phyloP scores from a whole-genome alignment of 177 flowering plant species.

The Vitis hybrid region DNA sequence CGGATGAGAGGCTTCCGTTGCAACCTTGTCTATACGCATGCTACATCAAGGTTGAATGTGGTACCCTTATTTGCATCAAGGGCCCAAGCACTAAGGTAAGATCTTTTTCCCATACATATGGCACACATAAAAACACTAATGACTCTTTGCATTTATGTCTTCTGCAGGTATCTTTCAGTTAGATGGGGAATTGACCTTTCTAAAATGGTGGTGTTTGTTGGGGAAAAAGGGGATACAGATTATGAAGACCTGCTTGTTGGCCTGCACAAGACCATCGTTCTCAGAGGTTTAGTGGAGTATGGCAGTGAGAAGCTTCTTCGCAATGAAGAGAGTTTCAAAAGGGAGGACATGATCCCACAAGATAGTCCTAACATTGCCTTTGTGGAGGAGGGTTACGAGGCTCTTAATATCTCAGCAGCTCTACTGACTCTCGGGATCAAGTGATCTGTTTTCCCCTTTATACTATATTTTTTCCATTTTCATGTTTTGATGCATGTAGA shows the following conservation, averaged over 20 bases:
- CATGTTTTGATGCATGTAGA: neutral
- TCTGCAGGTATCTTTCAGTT: slow-evolving; percentile 65
- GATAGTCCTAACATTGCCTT: slow-evolving; percentile 40
- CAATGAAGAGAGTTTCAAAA: slow-evolving; percentile 43
- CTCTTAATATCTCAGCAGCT: slow-evolving; percentile 42
- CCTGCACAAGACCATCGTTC: slow-evolving; percentile 60
- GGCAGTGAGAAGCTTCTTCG: slow-evolving; percentile 56
- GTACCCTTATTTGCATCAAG: slow-evolving; percentile 79
- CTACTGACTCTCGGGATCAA: slow-evolving; percentile 28
- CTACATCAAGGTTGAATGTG: slow-evolving; percentile 63
- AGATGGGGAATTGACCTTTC: slow-evolving; percentile 74
- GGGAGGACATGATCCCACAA: slow-evolving; percentile 51
- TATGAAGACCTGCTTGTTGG: slow-evolving; percentile 60
- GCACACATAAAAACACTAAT: neutral
- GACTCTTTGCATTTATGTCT: slow-evolving; percentile 1
- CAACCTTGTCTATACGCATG: slow-evolving; percentile 58
- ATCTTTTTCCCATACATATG: neutral
- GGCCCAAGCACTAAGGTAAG: slow-evolving; percentile 69
- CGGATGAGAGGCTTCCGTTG: slow-evolving; percentile 86
- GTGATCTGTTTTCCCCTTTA: slow-evolving; percentile 11
- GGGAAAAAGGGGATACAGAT: slow-evolving; percentile 70
- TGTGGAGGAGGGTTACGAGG: slow-evolving; percentile 31
- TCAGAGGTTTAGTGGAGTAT: slow-evolving; percentile 46
- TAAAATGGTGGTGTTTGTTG: slow-evolving; percentile 59
- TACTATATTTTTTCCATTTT: neutral